These are phyloP conservation scores for Sphaceloma murrayae DNA, from an alignment of 2,329 filamentous ascomycete species.

Conservation along the genomic window DNA sequence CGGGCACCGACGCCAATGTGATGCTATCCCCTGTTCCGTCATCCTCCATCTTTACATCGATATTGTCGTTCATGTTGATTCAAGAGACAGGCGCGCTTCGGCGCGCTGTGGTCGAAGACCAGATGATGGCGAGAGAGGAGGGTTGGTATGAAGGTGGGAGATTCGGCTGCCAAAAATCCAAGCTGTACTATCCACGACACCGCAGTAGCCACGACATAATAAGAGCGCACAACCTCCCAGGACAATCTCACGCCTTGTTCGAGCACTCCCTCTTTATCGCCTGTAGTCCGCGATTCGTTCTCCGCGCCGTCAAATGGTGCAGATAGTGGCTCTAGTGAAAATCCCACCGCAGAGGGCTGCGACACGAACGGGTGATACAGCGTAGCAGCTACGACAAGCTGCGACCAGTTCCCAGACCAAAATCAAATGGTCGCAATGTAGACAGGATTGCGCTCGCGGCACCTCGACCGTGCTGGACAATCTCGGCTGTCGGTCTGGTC, in stretches of 20 bases:
- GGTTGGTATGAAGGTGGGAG: background rate
- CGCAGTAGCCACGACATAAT: background rate
- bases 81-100: background rate
- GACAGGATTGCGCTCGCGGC: too few species aligned
- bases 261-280: background rate
- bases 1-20: constrained; percentile 9
- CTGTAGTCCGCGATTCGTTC: too few species aligned
- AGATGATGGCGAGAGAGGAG: background rate
- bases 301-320: too few species aligned
- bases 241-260: background rate
- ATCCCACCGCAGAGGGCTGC: too few species aligned
- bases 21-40: constrained; percentile 9
- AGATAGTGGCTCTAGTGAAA: too few species aligned
- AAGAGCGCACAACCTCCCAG: background rate
- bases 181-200: background rate
- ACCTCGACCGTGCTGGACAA: too few species aligned
- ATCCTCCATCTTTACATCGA: constrained; percentile 16
- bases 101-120: background rate
- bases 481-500: too few species aligned
- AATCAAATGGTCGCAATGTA: too few species aligned
- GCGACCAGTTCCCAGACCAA: too few species aligned
- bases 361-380: too few species aligned
- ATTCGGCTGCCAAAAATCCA: background rate
- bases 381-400: too few species aligned
- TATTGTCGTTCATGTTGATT: constrained; percentile 14